phyloP scores from a whole-genome alignment of 1,284 basidiomycete species.

The Phellinidium pouzarii region DNA sequence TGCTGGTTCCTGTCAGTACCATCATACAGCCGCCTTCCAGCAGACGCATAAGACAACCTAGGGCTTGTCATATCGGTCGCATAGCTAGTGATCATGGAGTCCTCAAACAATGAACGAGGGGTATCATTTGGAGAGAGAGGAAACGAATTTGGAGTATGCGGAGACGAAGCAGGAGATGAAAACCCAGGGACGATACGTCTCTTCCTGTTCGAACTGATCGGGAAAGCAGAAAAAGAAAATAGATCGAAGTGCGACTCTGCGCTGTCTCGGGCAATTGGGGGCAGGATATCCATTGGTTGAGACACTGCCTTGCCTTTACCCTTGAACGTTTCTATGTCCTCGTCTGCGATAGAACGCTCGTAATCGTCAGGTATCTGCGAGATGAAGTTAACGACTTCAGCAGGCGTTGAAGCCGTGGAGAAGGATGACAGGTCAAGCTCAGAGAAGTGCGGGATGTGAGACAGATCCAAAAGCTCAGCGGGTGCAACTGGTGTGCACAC shows the following conservation, averaged over 20 bases:
- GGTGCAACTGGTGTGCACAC: background rate
- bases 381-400: constrained; percentile 14
- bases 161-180: constrained; percentile 12
- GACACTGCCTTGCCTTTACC: constrained; percentile 19
- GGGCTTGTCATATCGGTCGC: constrained; percentile 15
- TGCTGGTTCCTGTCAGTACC: background rate
- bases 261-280: constrained; percentile 11
- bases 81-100: constrained; percentile 5
- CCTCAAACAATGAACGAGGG: background rate
- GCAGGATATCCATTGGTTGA: constrained; percentile 16
- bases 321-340: constrained; percentile 1
- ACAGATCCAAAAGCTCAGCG: constrained; percentile 16
- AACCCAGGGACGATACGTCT: background rate
- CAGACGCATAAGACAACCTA: constrained; percentile 4
- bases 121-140: constrained; percentile 11
- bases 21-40: constrained; percentile 15
- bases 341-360: background rate
- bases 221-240: constrained; percentile 12
- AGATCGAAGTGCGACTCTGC: constrained; percentile 11
- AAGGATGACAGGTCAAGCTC: constrained; percentile 15
- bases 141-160: constrained; percentile 10
- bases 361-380: constrained; percentile 8
- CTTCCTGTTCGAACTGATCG: constrained; percentile 9
- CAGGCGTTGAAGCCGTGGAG: constrained; percentile 15
- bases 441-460: constrained; percentile 15